Evolutionary conservation across 768 basidiomycete species (phyloP).

Genomic region (Suillus decipiens): DNA sequence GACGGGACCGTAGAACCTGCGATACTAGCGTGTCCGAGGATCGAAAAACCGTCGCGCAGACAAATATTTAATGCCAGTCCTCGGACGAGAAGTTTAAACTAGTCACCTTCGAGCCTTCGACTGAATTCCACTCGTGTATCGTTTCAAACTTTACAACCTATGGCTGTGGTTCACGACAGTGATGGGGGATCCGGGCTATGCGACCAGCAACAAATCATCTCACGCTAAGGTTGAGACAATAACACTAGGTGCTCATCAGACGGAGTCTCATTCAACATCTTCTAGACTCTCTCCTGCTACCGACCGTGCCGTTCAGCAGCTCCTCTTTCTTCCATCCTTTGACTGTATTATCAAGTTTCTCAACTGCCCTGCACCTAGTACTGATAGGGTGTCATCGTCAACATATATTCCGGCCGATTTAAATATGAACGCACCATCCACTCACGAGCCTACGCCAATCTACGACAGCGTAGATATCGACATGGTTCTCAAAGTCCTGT

Average conservation of each 20-base stretch:
- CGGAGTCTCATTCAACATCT: neutral
- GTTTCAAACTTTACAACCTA: neutral
- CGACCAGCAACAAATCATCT: neutral
- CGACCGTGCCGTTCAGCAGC: neutral
- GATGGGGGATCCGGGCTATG: neutral
- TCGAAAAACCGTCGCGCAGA: neutral
- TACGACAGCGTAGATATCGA: slow-evolving; percentile 79
- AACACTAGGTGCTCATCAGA: neutral
- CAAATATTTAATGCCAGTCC: neutral
- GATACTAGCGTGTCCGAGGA: neutral
- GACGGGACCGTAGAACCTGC: neutral
- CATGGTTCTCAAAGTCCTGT: slow-evolving; percentile 74
- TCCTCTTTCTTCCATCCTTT: neutral
- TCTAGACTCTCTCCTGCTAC: neutral
- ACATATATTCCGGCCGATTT: neutral
- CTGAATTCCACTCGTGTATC: neutral
- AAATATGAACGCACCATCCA: slow-evolving; percentile 21
- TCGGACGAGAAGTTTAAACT: neutral
- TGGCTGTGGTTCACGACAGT: slow-evolving; percentile 1
- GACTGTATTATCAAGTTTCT: neutral
- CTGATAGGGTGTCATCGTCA: neutral
- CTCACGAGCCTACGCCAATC: slow-evolving; percentile 47
- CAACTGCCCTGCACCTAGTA: neutral
- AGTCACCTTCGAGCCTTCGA: neutral
- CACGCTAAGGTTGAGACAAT: neutral